Evolutionary conservation across 2,329 filamentous ascomycete genomes (phyloP).

Genomic region (Aspergillus chevalieri): DNA sequence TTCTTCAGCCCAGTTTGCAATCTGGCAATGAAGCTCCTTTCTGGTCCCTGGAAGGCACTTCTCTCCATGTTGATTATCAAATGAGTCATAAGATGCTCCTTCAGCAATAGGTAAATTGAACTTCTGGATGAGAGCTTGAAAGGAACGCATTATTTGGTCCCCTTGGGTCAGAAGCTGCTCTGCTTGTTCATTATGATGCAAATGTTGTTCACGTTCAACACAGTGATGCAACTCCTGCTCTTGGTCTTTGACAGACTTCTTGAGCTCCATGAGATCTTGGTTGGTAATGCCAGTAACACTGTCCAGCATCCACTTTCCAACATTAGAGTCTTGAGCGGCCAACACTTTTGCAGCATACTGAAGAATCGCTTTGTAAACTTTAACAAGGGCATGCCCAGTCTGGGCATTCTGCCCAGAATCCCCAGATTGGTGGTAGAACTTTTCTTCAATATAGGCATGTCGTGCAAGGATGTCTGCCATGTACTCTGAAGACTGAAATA

Average conservation of each 20-base stretch:
- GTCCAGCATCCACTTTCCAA: slow-evolving; percentile 4
- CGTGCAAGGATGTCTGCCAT: slow-evolving; percentile 8
- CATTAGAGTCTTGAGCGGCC: neutral
- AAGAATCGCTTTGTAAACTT: slow-evolving; percentile 10
- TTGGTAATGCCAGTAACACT: slow-evolving; percentile 8
- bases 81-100: slow-evolving; percentile 15
- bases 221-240: slow-evolving; percentile 4
- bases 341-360: slow-evolving; percentile 6
- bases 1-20: slow-evolving; percentile 13
- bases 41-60: slow-evolving; percentile 19
- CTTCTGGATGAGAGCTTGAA: neutral
- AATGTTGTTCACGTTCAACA: slow-evolving; percentile 5
- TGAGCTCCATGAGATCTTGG: slow-evolving; percentile 8
- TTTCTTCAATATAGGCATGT: slow-evolving; percentile 9
- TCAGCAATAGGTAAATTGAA: slow-evolving; percentile 7
- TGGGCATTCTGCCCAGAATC: neutral
- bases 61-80: slow-evolving; percentile 13
- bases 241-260: slow-evolving; percentile 8
- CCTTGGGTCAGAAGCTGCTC: slow-evolving; percentile 5
- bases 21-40: slow-evolving; percentile 16
- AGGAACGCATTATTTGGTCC: neutral
- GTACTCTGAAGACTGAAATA: slow-evolving; percentile 12
- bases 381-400: slow-evolving; percentile 3
- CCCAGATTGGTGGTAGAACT: slow-evolving; percentile 7
- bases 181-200: slow-evolving; percentile 4